These are phyloP conservation scores for Calonectria pseudoreteaudii DNA, from an alignment of 2,329 filamentous ascomycete genomes.

Conservation along the genomic window DNA sequence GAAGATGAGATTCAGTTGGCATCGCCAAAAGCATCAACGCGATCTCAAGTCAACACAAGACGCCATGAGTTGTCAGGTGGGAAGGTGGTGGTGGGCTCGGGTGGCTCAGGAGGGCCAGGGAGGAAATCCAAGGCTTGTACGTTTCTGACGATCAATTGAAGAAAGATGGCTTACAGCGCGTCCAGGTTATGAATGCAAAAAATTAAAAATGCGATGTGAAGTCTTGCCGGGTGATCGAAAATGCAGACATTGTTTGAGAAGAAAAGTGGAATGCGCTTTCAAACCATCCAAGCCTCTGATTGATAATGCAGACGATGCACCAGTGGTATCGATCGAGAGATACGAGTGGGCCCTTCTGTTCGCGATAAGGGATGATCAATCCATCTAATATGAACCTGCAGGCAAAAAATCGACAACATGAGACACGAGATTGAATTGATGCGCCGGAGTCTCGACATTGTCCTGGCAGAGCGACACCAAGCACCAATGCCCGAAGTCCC, in stretches of 20 bases:
- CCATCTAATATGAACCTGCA: background rate
- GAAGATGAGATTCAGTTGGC: background rate
- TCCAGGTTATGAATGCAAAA: constrained; percentile 27
- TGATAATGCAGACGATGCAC: constrained; percentile 1
- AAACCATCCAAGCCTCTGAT: background rate
- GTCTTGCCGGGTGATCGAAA: constrained; percentile 28
- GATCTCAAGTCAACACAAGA: background rate
- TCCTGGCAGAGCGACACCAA: constrained; percentile 26
- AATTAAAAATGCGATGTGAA: constrained; percentile 32
- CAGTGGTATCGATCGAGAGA: constrained; percentile 17
- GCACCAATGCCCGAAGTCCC: background rate
- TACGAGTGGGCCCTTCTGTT: constrained; percentile 6
- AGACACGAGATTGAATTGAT: constrained; percentile 38
- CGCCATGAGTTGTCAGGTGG: background rate
- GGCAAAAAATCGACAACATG: constrained; percentile 45
- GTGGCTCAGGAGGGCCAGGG: constrained; percentile 16
- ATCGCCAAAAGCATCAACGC: background rate
- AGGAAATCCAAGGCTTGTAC: constrained; percentile 31
- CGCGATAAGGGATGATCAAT: background rate
- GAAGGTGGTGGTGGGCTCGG: constrained; percentile 9
- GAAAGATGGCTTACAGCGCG: background rate
- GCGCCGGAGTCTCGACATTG: constrained; percentile 34
- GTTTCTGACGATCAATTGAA: background rate
- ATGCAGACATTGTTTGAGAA: constrained; percentile 27
- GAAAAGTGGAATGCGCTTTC: constrained; percentile 30